Evolutionary conservation across 176 grass and related monocot genomes (phyloP), one percentile per base, ranked within the genome.

Genomic region (Cymbopogon citratus): DNA sequence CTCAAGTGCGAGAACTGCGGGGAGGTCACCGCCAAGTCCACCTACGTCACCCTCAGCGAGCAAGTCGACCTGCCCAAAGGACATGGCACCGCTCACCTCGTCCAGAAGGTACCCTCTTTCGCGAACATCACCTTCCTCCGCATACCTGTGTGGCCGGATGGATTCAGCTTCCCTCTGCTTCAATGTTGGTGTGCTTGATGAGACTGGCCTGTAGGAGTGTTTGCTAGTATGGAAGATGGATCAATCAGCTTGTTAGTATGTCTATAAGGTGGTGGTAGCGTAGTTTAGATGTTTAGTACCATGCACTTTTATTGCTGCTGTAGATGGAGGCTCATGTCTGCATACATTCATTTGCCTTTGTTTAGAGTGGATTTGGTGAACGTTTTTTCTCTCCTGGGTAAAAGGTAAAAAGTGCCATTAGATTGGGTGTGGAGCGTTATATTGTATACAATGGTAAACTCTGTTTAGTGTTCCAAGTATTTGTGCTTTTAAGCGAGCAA

Each of bases 1-100:
- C 85, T 97, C 33, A 86, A 86, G 26, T 97, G 95, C 79, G 95
- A 94, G 84, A 92, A 87, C 84, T 98, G 90, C 71, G 90, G 90
- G 15, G 92, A 98, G 72, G 40, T 59, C n/a, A 98, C 92, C 79
- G 38, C 93, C 83, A 98, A 94, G 86, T 44, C 82, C 34, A 87
- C 90, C 67, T 92, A 83, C 78, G 70, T 94, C 49, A 80, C 63
- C 72, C 73, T 92, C 66, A 87, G 82, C 57, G 92, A 98, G 69
- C 61, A 80, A 66, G 83, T 91, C 74, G 57, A 91, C 7, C 86
- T 94, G 40, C 74, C 92, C 49, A 92, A 28, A 19, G 92, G 95
- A 51, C 89, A 78, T 40, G 71, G 84, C 26, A 89, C 90, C 18
- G 84, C 77, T 38, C 87, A 92, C 79, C 87, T 98, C 52, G 88